phyloP scores from a whole-genome alignment of 2,329 filamentous ascomycete genomes.

The Calycina herbarum region DNA sequence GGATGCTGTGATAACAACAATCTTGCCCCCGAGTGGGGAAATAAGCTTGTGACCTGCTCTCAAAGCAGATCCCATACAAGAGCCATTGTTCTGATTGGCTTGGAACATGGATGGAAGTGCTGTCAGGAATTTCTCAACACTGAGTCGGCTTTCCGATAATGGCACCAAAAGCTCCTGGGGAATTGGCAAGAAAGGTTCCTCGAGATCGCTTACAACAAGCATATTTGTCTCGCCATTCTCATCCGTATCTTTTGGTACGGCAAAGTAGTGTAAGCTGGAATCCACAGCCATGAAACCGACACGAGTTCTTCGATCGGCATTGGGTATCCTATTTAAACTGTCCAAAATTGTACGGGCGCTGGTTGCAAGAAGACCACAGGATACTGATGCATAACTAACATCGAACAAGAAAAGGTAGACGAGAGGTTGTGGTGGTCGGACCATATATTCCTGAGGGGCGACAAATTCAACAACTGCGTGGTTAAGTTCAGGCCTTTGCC shows the following conservation, averaged over 20 bases:
- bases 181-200: constrained; percentile 94
- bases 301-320: constrained; percentile 87
- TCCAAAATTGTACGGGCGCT: constrained; percentile 91
- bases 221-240: constrained; percentile 84
- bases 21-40: constrained; percentile 89
- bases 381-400: constrained; percentile 87
- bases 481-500: constrained; percentile 90
- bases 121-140: constrained; percentile 85
- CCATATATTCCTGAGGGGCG: constrained; percentile 99
- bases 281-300: constrained; percentile 96
- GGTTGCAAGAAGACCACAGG: constrained; percentile 87
- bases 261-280: constrained; percentile 93
- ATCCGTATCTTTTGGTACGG: constrained; percentile 83
- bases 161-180: constrained; percentile 90
- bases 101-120: constrained; percentile 97
- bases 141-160: constrained; percentile 82
- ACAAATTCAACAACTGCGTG: constrained; percentile 97
- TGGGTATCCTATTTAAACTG: constrained; percentile 95
- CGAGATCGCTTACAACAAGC: constrained; percentile 91
- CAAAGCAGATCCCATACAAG: constrained; percentile 93
- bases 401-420: constrained; percentile 96
- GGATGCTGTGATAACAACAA: constrained; percentile 86
- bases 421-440: constrained; percentile 89
- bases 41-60: constrained; percentile 95
- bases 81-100: constrained; percentile 83